Base-by-base conservation (phyloP, 441 rosid genomes). In the Gossypium trilobum region DNA sequence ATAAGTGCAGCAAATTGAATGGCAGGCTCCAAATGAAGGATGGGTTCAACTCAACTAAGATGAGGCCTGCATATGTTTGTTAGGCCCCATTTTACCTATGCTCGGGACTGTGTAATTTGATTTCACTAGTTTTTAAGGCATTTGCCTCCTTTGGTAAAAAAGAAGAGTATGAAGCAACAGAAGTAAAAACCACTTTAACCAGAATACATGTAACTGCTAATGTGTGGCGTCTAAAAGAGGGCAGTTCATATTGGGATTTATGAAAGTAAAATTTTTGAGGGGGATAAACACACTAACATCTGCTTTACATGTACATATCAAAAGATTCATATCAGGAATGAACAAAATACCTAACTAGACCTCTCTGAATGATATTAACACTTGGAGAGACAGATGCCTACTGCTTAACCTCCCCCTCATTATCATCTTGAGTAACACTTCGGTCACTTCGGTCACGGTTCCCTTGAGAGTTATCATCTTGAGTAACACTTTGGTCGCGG, bases 391-490 rank as follows among this genome's bases (percentile, higher is more conserved):
- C 31, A 1, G 67, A 64, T 11, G 9, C 19, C 31, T 42, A 20
- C 54, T 64, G 33, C 55, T n/a, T 19, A 36, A 8, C 31, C 73
- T 27, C 68, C 22, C 55, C 74, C 14, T 59, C 42, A 0, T 36
- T 36, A 46, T 25, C 20, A 22, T 72, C 60, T 0, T 20, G 51
- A 48, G 75, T 60, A 48, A 50, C 19, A 11, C 59, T 61, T 50
- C 25, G 61, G 16, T 72, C 17, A 11, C 59, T 61, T 50, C 25
- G 61, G 16, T 72, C 69, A 2, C 60, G 51, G 39, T 61, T 61
- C 19, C 69, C 75, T 13, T 57, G 70, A 60, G 60, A 5, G 42
- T 36, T 36, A 52, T 17, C 11, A 19, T 52, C 57, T 6, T 19
- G 57, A 17, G 57, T 19, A 52, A 52, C 23, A 9, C 57, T 52